Conservation (phyloP, 2,329 filamentous ascomycete genomes). For the Periconia macrospinosa region DNA sequence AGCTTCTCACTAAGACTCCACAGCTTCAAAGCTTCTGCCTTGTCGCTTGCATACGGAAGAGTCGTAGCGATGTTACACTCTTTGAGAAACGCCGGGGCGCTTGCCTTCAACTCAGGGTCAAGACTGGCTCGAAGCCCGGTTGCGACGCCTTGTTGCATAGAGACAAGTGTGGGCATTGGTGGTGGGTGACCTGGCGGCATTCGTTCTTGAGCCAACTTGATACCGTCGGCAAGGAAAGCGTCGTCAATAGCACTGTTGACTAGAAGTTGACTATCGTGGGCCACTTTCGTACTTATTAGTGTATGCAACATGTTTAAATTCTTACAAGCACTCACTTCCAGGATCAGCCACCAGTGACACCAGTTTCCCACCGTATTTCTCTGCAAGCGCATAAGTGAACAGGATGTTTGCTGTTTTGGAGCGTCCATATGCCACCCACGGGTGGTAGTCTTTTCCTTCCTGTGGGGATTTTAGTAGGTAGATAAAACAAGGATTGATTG, state of each 20-base stretch:
- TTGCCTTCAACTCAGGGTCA: not conserved
- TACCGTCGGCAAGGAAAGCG: no score
- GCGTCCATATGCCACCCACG: slow-evolving; percentile 16
- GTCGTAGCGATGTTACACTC: not conserved
- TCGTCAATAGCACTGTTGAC: not conserved
- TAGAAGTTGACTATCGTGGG: not conserved
- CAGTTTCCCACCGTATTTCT: slow-evolving; percentile 6
- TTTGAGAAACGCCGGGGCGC: not conserved
- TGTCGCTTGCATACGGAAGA: not conserved
- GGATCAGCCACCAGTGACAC: not conserved
- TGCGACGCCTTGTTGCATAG: not conserved
- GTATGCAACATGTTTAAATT: not conserved
- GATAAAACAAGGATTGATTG: no score
- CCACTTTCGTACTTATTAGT: not conserved
- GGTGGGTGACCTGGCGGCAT: no score
- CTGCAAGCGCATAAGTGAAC: slow-evolving; percentile 6
- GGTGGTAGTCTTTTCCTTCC: slow-evolving; percentile 9
- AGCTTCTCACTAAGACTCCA: not conserved
- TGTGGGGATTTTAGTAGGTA: no score
- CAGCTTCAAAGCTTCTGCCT: not conserved
- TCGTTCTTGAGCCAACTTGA: no score
- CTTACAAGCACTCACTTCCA: not conserved
- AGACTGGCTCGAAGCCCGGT: not conserved
- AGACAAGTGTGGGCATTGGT: not conserved
- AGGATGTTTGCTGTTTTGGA: slow-evolving; percentile 20